Base-by-base conservation (phyloP, 352 stramenopile genomes). In the Pythium phragmiticola region DNA sequence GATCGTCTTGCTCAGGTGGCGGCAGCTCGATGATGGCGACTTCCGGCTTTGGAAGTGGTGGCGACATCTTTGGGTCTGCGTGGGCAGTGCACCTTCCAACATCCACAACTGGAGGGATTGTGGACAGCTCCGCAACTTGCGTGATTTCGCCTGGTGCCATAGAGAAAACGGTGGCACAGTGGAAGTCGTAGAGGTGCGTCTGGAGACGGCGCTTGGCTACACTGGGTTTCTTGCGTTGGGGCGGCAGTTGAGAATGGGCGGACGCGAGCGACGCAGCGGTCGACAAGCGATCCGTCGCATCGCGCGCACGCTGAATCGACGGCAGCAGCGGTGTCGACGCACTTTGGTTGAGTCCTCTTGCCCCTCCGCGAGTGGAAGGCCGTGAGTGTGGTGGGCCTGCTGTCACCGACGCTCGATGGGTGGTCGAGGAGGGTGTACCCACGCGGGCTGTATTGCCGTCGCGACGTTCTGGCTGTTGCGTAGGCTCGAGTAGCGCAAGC, bases 141-240 rank as follows among this genome's bases (percentile, higher is more conserved):
- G 14, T 50, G 43, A 54, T 48, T 21, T 68, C 37, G 16, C 36
- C 66, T 51, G 50, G 62, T 2, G 72, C 71, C 19, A 74, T 74
- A 12, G 80, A 87, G 56, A 87, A 89, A 7, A 89, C 77, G 28
- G 84, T 70, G 16, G 71, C 68, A 30, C 77, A 80, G 49, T 89
- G 77, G 58, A 86, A 89, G 57, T 82, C 72, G 42, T 88, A 82
- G n/a, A 88, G 48, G 43, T 89, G 72, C 11, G 69, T 57, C 23
- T 86, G 70, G 37, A 88, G 66, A 19, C 60, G 62, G 37, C 75
- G 76, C 68, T 75, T 80, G 17, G 56, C 26, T 37, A 53, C 43
- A 59, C 57, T 70, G 48, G 69, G 43, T 14, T 53, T 65, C 30
- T 60, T 70, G 19, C 42, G 23, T 56, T 23, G 48, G 30, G 12